A percentile compares a stretch with the other conserved stretches of the same genome.
Conservation (phyloP, 2,329 filamentous ascomycete species). For the Pseudogymnoascus sp. region DNA sequence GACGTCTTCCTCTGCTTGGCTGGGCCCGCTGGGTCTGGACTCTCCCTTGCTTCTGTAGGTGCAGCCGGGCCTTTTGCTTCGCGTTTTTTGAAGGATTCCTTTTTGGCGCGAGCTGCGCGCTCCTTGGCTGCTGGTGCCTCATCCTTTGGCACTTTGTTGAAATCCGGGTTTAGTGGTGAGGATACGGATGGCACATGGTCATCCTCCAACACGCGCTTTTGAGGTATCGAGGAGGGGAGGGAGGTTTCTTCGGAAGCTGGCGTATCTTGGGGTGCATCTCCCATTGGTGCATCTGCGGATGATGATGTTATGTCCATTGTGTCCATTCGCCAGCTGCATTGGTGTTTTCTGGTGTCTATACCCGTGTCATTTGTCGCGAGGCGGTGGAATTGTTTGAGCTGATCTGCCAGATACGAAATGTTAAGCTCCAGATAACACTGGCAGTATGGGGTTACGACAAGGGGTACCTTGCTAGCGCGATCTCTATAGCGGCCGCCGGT, state of each 20-base stretch:
- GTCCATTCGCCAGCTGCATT: background rate
- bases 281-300: background rate
- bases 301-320: background rate
- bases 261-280: conserved; percentile 10
- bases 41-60: conserved; percentile 39
- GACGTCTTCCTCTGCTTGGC: conserved; percentile 29
- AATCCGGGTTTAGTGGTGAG: conserved; percentile 66
- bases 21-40: conserved; percentile 43
- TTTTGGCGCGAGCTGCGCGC: conserved; percentile 45
- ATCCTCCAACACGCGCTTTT: conserved; percentile 61
- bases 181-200: conserved; percentile 62
- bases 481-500: background rate
- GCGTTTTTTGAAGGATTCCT: conserved; percentile 60
- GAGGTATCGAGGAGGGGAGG: conserved; percentile 45
- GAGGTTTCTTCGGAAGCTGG: conserved; percentile 32
- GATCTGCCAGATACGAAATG: background rate
- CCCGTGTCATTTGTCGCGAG: background rate
- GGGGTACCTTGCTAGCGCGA: background rate
- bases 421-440: conserved; percentile 3
- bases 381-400: background rate
- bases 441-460: background rate
- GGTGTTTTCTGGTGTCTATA: background rate
- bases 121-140: conserved; percentile 22
- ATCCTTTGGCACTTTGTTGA: conserved; percentile 45
- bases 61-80: conserved; percentile 46